Percentiles rank a stretch among this genome's conserved stretches.
phyloP scores from a whole-genome alignment of 768 basidiomycete species.

The Tephrocybe sp. region DNA sequence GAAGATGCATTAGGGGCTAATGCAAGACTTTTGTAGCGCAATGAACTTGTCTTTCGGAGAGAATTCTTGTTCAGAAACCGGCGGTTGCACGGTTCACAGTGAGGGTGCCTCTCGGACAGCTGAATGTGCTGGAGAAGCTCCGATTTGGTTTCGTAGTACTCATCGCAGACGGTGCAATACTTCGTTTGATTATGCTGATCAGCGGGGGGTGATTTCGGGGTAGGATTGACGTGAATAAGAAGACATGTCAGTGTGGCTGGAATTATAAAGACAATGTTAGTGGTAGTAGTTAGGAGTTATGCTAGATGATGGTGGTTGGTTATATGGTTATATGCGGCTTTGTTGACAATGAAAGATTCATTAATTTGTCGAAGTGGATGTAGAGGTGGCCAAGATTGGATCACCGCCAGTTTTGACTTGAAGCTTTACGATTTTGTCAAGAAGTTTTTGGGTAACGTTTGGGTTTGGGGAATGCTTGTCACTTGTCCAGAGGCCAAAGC shows the following conservation, averaged over 20 bases:
- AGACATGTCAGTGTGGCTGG: background rate
- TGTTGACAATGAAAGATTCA: too few species aligned
- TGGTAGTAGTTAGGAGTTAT: background rate
- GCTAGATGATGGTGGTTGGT: constrained; percentile 4
- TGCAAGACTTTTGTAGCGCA: background rate
- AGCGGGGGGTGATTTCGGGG: background rate
- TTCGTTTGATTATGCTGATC: background rate
- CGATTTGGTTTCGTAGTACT: background rate
- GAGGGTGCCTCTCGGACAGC: constrained; percentile 3
- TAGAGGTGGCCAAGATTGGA: too few species aligned
- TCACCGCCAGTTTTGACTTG: too few species aligned
- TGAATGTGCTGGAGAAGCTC: background rate
- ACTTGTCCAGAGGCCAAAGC: background rate
- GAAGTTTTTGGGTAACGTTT: background rate
- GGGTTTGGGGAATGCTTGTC: background rate
- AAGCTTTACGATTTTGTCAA: too few species aligned
- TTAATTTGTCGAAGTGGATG: too few species aligned
- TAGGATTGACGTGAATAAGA: background rate
- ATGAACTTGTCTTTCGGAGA: constrained; percentile 3
- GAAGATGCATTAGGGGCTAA: background rate
- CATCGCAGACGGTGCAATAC: constrained; percentile 5
- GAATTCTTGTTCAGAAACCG: constrained; percentile 11
- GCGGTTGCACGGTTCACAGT: constrained; percentile 10
- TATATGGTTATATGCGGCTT: background rate
- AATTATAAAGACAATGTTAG: background rate